Base-by-base conservation (phyloP, 495 filamentous ascomycete species). In the Xylaria cubensis region DNA sequence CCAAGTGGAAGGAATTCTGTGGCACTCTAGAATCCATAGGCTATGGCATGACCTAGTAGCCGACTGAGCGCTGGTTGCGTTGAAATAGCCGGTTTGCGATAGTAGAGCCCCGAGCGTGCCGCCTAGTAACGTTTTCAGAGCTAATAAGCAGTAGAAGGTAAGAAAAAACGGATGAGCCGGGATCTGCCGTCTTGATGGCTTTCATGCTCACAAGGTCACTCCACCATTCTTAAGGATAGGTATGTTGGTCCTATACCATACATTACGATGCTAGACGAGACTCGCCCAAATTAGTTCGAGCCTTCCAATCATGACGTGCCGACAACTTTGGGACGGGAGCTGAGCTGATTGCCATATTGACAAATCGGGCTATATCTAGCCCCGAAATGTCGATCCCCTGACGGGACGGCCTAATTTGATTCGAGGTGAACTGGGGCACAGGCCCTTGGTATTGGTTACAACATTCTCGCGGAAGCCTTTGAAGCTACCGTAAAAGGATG, bases 321-420 rank as follows among this genome's bases (percentile, higher is more conserved):
- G 21, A 44, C 61, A 12, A 44, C 61, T 64, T 39, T 44, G 13
- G 61, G 39, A 64, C 61, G 39, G 61, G 53, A 56, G 7, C 59
- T 12, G n/a, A 63, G 32, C 39, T 42, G 61, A 64, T 64, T 64
- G 19, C 12, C 21, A 42, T 64, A 41, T 64, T 64, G 61, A 64
- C 61, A 64, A 64, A 64, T 64, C 61, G 61, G 61, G 61, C 24
- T 29, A 64, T 42, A 42, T 26, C 32, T 64, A 41, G 61, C 61
- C 61, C 36, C 61, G 21, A 64, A 10, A 34, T 62, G 61, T 64
- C 61, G 61, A 64, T 64, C 61, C 61, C 61, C 36, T 42, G 12
- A 4, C 39, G 61, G 24, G 61, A 64, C 39, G 39, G 39, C 39
- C 39, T 41, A 64, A 46, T 64, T 42, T 36, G 36, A 41, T 41